A percentile compares a stretch with the other conserved stretches of the same genome.
phyloP scores from a whole-genome alignment of 192 early-diverging fungal species.

The Fimicolochytrium jonesii region DNA sequence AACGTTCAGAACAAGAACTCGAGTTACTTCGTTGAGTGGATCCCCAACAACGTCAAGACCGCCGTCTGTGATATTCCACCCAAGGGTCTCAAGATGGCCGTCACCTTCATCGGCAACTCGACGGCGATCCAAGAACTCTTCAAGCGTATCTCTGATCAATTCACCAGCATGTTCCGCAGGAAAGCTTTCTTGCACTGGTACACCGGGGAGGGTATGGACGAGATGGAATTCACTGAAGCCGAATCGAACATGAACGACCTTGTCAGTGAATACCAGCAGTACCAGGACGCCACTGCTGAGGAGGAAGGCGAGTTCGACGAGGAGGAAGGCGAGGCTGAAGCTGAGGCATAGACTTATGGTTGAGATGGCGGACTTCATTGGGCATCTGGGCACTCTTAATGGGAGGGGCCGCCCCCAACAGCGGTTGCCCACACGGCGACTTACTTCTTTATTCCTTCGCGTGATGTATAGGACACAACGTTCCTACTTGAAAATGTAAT shows the following conservation, averaged over 20 bases:
- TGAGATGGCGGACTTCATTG: too few relatives aligned
- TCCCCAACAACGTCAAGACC: slow-evolving; percentile 96
- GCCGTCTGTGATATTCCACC: slow-evolving; percentile 86
- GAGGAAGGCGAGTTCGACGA: slow-evolving; percentile 35
- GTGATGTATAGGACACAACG: too few relatives aligned
- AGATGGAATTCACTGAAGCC: slow-evolving; percentile 95
- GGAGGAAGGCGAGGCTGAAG: slow-evolving; percentile 14
- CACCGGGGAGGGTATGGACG: slow-evolving; percentile 92
- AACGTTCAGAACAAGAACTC: slow-evolving; percentile 95
- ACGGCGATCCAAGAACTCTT: slow-evolving; percentile 91
- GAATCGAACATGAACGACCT: slow-evolving; percentile 97
- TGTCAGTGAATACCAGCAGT: slow-evolving; percentile 95
- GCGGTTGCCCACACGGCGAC: too few relatives aligned
- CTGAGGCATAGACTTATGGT: too few relatives aligned
- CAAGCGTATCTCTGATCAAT: slow-evolving; percentile 87
- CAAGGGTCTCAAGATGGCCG: slow-evolving; percentile 85
- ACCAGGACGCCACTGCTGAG: slow-evolving; percentile 50
- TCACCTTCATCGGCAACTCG: slow-evolving; percentile 89
- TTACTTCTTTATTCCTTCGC: too few relatives aligned
- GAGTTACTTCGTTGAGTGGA: slow-evolving; percentile 98
- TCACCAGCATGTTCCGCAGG: slow-evolving; percentile 84
- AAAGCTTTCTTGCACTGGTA: slow-evolving; percentile 97
- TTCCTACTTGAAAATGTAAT: too few relatives aligned
- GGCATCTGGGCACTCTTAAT: too few relatives aligned
- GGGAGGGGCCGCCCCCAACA: too few relatives aligned